Evolutionary conservation across 1,284 basidiomycete genomes (phyloP).

Genomic region (Exsudoporus floridanus): DNA sequence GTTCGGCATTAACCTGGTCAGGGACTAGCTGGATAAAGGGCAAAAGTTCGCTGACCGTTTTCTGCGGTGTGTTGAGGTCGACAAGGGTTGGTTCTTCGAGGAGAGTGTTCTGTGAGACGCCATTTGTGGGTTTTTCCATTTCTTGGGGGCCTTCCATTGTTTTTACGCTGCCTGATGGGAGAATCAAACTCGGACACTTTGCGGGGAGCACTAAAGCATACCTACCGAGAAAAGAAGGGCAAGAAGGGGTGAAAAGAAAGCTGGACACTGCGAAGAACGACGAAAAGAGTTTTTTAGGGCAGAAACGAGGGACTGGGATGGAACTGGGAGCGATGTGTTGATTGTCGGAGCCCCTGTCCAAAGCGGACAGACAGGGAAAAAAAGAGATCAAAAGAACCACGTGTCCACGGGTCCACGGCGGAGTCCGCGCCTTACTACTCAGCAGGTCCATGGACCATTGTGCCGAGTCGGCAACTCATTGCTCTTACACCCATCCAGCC

Average conservation of each 20-base stretch:
- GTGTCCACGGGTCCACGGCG: constrained; percentile 26
- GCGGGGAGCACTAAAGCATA: constrained; percentile 5
- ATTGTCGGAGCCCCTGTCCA: constrained; percentile 41
- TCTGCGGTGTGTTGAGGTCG: constrained; percentile 27
- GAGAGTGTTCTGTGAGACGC: constrained; percentile 3
- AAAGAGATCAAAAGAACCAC: constrained; percentile 37
- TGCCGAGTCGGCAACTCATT: constrained; percentile 22
- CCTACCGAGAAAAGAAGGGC: constrained; percentile 13
- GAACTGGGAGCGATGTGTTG: constrained; percentile 31
- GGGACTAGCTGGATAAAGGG: constrained; percentile 34
- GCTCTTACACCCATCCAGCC: no score
- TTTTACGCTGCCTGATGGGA: constrained; percentile 35
- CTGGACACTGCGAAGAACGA: constrained; percentile 1
- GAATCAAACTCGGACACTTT: constrained; percentile 24
- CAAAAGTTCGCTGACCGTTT: constrained; percentile 35
- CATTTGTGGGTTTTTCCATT: constrained; percentile 23
- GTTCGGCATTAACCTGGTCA: constrained; percentile 33
- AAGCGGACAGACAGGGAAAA: constrained; percentile 37
- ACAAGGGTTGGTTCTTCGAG: constrained; percentile 29
- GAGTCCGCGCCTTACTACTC: constrained; percentile 13
- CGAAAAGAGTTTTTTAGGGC: constrained; percentile 18
- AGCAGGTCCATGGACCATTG: constrained; percentile 30
- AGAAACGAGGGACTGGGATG: constrained; percentile 14
- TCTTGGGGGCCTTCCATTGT: constrained; percentile 32
- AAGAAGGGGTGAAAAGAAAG: background rate